A percentile compares a stretch with the other conserved stretches of the same genome.
These are phyloP conservation scores for Balamuthia mandrillaris DNA, from an alignment of 208 protist species.

Conservation along the genomic window DNA sequence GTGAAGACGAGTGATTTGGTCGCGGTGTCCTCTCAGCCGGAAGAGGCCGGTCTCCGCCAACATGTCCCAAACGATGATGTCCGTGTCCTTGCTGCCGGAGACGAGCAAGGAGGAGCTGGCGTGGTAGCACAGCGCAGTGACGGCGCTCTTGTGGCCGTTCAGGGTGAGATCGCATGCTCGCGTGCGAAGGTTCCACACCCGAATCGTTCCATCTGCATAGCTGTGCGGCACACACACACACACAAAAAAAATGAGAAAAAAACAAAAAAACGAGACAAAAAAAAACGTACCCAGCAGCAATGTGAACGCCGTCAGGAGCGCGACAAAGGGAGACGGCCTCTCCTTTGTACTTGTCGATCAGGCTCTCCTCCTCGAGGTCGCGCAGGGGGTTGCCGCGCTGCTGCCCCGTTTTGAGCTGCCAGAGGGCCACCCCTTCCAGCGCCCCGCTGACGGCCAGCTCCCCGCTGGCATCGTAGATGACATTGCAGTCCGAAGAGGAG, in stretches of 20 bases:
- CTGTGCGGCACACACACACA: background rate
- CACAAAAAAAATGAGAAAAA: background rate
- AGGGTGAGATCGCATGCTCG: conserved; percentile 41
- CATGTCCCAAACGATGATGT: conserved; percentile 97
- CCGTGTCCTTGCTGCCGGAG: conserved; percentile 91
- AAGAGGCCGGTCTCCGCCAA: conserved; percentile 70
- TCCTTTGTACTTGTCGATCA: background rate
- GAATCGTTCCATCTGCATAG: conserved; percentile 67
- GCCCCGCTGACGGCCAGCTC: conserved; percentile 16
- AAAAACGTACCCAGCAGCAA: background rate
- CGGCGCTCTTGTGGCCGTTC: conserved; percentile 66
- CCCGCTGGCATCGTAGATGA: background rate
- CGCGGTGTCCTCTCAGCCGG: conserved; percentile 73
- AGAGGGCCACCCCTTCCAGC: conserved; percentile 54
- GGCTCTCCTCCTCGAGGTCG: background rate
- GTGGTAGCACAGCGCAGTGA: conserved; percentile 70
- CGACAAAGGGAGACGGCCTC: background rate
- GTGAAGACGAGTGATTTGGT: conserved; percentile 62
- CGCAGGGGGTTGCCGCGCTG: background rate
- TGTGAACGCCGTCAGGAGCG: background rate
- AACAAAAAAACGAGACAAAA: background rate
- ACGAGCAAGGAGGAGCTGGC: conserved; percentile 59
- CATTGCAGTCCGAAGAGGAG: conserved; percentile 1
- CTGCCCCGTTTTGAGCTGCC: conserved; percentile 38
- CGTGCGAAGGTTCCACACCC: conserved; percentile 64